Base-by-base conservation (phyloP, 768 basidiomycete genomes). In the Naganishia vaughanmartiniae region DNA sequence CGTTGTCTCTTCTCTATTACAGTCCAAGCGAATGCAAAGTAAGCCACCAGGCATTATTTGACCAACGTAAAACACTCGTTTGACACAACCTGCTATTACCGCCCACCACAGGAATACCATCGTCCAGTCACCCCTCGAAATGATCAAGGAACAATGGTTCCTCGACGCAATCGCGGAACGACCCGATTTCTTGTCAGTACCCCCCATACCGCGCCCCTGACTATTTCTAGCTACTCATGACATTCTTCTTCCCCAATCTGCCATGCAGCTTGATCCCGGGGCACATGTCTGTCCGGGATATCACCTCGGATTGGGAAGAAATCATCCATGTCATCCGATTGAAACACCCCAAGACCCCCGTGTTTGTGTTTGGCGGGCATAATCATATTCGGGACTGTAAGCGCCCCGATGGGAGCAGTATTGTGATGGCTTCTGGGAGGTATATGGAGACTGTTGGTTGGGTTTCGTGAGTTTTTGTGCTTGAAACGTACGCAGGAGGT, bases 401-500 rank as follows among this genome's bases (percentile, higher is more conserved):
- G 85, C 81, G 80, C 85, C 85, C 87, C 26, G 92, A 93, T 79
- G 85, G 85, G 4, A 85, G 88, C n/a, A 88, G 89, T 0, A 91
- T 93, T 67, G 77, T 77, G 30, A 72, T 81, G 15, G 78, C 78
- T 15, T 76, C 77, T 0, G 80, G 93, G 21, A 84, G 91, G 28
- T 95, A 94, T 78, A 90, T 95, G 89, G 93, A 96, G 82, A 96
- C 93, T 12, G 83, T 94, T 66, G 92, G 91, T 19, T 81, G 78
- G 72, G 74, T 77, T 12, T 81, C 80, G 79, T 89, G 31, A 74
- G 81, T 74, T 15, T 14, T 19, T 24, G 21, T 48, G 28, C 36
- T 36, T 55, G n/a, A n/a, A n/a, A n/a, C n/a, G 54, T 60, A 57
- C 36, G 48, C 28, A 7, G 4, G 54, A 45, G 34, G 21, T 46